These are phyloP conservation scores for Penstemon eatonii DNA, from an alignment of 257 asterid genomes.

Conservation along the genomic window DNA sequence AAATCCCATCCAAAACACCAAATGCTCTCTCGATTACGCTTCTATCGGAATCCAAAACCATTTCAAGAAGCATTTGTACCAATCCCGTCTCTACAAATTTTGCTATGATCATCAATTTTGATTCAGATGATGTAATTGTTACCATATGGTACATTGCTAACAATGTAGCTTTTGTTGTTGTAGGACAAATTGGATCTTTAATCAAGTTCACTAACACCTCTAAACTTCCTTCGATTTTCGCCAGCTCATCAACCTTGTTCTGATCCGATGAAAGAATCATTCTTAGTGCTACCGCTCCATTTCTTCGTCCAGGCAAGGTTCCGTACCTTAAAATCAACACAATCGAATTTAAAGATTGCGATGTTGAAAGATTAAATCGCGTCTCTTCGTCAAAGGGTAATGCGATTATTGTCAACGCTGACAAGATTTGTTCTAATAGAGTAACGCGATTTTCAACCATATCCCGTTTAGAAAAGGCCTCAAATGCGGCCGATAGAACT, in stretches of 20 bases:
- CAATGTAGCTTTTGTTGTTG: slow-evolving; percentile 49
- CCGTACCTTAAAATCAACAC: slow-evolving; percentile 41
- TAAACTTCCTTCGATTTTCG: slow-evolving; percentile 31
- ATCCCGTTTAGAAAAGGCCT: slow-evolving; percentile 31
- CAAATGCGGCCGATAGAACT: slow-evolving; percentile 41
- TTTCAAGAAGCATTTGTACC: slow-evolving; percentile 34
- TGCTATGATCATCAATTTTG: slow-evolving; percentile 14
- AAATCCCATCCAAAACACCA: slow-evolving; percentile 50
- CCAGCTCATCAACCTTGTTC: slow-evolving; percentile 4
- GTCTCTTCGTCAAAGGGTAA: slow-evolving; percentile 39
- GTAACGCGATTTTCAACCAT: background rate
- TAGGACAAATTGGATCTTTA: slow-evolving; percentile 49
- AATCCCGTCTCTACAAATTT: slow-evolving; percentile 40
- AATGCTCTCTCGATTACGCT: slow-evolving; percentile 55
- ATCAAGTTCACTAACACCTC: slow-evolving; percentile 45
- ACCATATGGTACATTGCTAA: slow-evolving; percentile 39
- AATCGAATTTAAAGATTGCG: slow-evolving; percentile 32
- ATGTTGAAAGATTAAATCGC: slow-evolving; percentile 31
- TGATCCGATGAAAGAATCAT: slow-evolving; percentile 24
- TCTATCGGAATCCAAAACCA: slow-evolving; percentile 46
- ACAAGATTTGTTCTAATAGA: slow-evolving; percentile 38
- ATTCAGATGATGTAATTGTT: slow-evolving; percentile 8
- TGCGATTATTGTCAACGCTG: slow-evolving; percentile 26
- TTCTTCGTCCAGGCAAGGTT: slow-evolving; percentile 27
- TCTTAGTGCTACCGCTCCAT: slow-evolving; percentile 32